These are phyloP conservation scores for Lasiosphaeria miniovina DNA, from an alignment of 495 filamentous ascomycete species.

Conservation along the genomic window DNA sequence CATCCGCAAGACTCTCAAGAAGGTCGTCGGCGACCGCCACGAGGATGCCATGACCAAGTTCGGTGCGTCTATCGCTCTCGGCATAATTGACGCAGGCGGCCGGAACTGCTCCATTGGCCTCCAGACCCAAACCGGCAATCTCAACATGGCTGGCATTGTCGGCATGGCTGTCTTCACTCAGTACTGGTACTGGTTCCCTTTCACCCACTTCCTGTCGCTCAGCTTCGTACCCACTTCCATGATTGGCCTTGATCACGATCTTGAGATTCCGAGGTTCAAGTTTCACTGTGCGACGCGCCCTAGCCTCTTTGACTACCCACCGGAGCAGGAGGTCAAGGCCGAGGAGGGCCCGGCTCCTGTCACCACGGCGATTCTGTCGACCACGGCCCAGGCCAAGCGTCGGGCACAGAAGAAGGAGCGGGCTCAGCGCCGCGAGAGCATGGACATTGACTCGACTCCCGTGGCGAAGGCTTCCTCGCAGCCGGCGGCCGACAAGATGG, in stretches of 20 bases:
- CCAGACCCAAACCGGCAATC: conserved; percentile 94
- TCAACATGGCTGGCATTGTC: conserved; percentile 96
- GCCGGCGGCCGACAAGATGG: conserved; percentile 76
- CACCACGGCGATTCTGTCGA: conserved; percentile 93
- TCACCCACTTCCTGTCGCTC: conserved; percentile 94
- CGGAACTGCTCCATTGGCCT: conserved; percentile 97
- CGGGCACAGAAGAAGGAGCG: conserved; percentile 75
- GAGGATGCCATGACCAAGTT: conserved; percentile 99
- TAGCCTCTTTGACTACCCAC: conserved; percentile 96
- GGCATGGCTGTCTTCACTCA: conserved; percentile 98
- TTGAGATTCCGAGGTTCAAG: conserved; percentile 94
- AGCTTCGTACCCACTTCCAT: conserved; percentile 92
- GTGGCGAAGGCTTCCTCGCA: conserved; percentile 68
- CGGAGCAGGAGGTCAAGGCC: conserved; percentile 88
- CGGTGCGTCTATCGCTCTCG: conserved; percentile 86
- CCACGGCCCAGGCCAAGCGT: conserved; percentile 94
- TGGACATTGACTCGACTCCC: conserved; percentile 78
- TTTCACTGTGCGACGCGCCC: conserved; percentile 92
- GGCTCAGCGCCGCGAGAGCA: conserved; percentile 72
- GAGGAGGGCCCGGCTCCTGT: conserved; percentile 93
- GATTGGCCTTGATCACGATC: conserved; percentile 87
- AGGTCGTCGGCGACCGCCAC: conserved; percentile 90
- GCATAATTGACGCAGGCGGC: conserved; percentile 97
- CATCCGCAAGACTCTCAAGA: conserved; percentile 80
- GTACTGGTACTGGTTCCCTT: conserved; percentile 99